A percentile compares a stretch with the other conserved stretches of the same genome.
phyloP scores from a whole-genome alignment of 2,329 filamentous ascomycete genomes.

The Diaporthe citri region DNA sequence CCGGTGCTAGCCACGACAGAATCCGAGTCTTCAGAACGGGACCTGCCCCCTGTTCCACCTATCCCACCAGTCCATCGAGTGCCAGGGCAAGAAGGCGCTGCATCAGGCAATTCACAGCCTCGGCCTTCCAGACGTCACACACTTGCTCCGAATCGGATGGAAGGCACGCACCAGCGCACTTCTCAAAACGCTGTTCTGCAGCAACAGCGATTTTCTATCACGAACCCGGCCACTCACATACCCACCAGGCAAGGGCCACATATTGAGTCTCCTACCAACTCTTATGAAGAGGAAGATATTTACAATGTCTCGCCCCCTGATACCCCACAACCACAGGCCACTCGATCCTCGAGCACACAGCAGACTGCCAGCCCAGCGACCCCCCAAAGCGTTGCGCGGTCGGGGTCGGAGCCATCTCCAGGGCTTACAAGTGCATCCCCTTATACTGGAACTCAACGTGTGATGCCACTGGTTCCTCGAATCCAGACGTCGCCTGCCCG shows the following conservation, averaged over 20 bases:
- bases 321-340: conserved; percentile 50
- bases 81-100: conserved; percentile 32
- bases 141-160: conserved; percentile 32
- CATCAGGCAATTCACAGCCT: background rate
- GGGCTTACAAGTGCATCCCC: conserved; percentile 36
- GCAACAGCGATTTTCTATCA: conserved; percentile 53
- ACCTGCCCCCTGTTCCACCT: conserved; percentile 43
- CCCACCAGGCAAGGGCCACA: conserved; percentile 25
- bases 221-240: conserved; percentile 39
- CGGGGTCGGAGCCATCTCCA: conserved; percentile 28
- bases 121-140: conserved; percentile 33
- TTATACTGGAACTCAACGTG: conserved; percentile 40
- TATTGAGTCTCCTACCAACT: background rate
- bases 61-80: conserved; percentile 45
- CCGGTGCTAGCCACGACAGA: conserved; percentile 47
- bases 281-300: conserved; percentile 53
- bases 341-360: conserved; percentile 38
- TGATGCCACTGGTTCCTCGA: conserved; percentile 41
- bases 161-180: conserved; percentile 20
- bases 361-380: conserved; percentile 37
- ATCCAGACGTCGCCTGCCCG: conserved; percentile 40
- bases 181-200: conserved; percentile 45
- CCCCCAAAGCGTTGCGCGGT: conserved; percentile 3
- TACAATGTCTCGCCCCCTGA: conserved; percentile 63
- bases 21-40: background rate